Evolutionary conservation across 306 rosid species (phyloP), one percentile per base, ranked within the genome.

Genomic region (Acacia crassicarpa): DNA sequence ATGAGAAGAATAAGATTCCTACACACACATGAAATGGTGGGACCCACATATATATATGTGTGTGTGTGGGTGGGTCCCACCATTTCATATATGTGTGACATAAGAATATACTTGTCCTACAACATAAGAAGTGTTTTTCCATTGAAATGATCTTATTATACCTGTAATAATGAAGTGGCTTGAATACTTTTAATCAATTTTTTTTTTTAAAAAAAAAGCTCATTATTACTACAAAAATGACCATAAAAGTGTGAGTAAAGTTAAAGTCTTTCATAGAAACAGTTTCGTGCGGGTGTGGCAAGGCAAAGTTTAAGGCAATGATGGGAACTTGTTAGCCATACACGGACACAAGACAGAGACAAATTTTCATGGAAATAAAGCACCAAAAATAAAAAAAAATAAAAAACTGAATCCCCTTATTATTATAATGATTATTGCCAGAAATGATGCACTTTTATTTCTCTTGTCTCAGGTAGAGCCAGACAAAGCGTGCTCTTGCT

Each of bases 401-500:
- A 59, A 8, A 59, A 19, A 53, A 53, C 0, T 27, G 20, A 33
- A 44, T 30, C 35, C 49, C 20, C 9, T 40, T 66, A 32, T 40
- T 38, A 35, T 23, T 14, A 14, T 58, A 58, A 58, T 58, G 14
- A 35, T 27, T 67, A 73, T 74, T 33, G 51, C 45, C 72, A 30
- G 45, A 70, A 62, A 83, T 77, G 20, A 78, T 71, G 83, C 58
- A 67, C 46, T 61, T 43, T 40, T 25, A 62, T 30, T 75, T 58
- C 30, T 58, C 20, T 32, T 78, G 80, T 73, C 70, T 49, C 71
- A 59, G 7, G 20, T 11, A 49, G 53, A 44, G 59, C 30, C 23
- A 67, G 72, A 49, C 78, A 83, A 43, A 40, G 82, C 85, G 44
- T 82, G 67, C 81, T 23, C 46, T 61, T 59, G 56, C 54, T 43